Evolutionary conservation across 345 rosid genomes (phyloP), one percentile per base, ranked within the genome.

Genomic region (Brassica incana): DNA sequence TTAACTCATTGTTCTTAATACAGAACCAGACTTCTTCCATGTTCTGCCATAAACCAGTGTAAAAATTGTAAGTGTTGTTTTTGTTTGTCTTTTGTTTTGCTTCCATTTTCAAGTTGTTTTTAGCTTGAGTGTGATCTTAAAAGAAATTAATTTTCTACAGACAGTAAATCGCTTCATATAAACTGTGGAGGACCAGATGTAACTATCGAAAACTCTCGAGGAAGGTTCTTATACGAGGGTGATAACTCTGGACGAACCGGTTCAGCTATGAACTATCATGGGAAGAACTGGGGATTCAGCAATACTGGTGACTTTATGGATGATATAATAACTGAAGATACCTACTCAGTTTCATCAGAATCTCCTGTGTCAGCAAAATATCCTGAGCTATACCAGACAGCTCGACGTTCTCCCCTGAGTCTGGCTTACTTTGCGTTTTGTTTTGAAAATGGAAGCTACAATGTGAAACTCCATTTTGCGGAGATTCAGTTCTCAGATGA

Each of bases 401-500:
- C 94, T 10, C 88, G 97, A 2, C 83, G 84, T 43, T 78, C 94
- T 74, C 92, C 97, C 38, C 45, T 86, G 62, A 85, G 87, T 8
- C 85, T 91, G 40, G 88, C 91, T 33, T 92, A 89, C 81, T 85
- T 81, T 68, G 90, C 80, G 0, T 85, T 85, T 69, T 93, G 97
- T 81, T 79, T 91, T 36, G 69, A 64, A 50, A 89, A 85, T 67
- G 91, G 90, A 65, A 88, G 62, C 29, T 92, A 91, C 86, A 84
- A 81, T 5, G 91, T 92, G 27, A 86, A 45, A 50, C 96, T 92
- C 25, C 89, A 67, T 77, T 91, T 91, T 73, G 84, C 90, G 0
- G 94, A 91, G 88, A 90, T 90, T 72, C 81, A 79, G 72, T 89
- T 93, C 74, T 80, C 83, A 40, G 80, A 83, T 69, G 85, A 82